Percentiles rank a stretch among this genome's conserved stretches.
Conservation (phyloP, 257 asterid genomes). For the Fraxinus quadrangulata region DNA sequence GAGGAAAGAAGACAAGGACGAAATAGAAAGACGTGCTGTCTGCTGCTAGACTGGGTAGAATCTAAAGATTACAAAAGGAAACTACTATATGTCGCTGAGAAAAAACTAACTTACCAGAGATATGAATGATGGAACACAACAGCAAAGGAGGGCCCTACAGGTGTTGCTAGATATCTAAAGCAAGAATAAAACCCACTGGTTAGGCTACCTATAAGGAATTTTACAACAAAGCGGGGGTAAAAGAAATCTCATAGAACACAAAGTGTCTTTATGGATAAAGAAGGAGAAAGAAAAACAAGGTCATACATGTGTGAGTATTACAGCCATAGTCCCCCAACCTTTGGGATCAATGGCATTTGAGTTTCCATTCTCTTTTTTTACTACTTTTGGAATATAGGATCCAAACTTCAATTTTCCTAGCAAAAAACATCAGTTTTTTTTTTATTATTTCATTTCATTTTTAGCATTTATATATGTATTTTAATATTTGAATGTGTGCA, state of each 20-base stretch:
- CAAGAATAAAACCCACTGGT: conserved; percentile 66
- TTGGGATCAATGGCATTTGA: neutral
- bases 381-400: neutral
- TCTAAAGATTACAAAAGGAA: conserved; percentile 24
- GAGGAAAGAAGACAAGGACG: conserved; percentile 8
- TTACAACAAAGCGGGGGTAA: conserved; percentile 5
- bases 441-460: neutral
- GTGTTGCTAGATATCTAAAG: conserved; percentile 88
- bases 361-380: neutral
- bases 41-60: conserved; percentile 24
- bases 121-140: conserved; percentile 51
- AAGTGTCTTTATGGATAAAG: conserved; percentile 11
- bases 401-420: neutral
- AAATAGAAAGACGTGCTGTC: conserved; percentile 14
- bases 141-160: conserved; percentile 70
- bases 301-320: neutral
- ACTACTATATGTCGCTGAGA: conserved; percentile 16
- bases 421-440: neutral
- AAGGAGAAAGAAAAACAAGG: conserved; percentile 16
- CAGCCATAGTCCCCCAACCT: neutral
- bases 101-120: conserved; percentile 70
- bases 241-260: conserved; percentile 17
- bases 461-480: neutral
- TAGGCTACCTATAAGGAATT: conserved; percentile 44
- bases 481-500: neutral